These are phyloP conservation scores for Aethionema arabicum DNA, from an alignment of 345 rosid genomes.

Conservation along the genomic window DNA sequence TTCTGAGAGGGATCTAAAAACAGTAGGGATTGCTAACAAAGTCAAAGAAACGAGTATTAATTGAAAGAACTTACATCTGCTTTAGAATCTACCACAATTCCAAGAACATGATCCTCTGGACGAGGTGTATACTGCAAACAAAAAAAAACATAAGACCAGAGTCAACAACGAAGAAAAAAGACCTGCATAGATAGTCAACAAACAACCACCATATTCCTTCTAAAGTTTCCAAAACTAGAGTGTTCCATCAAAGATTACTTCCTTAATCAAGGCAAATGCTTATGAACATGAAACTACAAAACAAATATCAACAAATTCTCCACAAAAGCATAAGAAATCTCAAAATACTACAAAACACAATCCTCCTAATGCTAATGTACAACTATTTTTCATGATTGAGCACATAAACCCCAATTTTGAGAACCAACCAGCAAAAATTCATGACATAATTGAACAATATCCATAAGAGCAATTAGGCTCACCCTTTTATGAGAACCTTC, in stretches of 20 bases:
- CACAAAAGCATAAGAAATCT: neutral
- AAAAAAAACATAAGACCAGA: slow-evolving; percentile 19
- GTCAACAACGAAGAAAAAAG: slow-evolving; percentile 24
- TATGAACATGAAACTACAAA: neutral
- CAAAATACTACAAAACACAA: neutral
- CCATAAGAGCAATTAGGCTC: slow-evolving; percentile 20
- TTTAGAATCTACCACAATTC: slow-evolving; percentile 74
- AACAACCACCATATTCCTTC: neutral
- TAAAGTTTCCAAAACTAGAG: neutral
- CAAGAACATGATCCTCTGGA: slow-evolving; percentile 71
- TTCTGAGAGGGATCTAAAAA: slow-evolving; percentile 2
- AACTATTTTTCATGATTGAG: neutral
- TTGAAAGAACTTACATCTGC: slow-evolving; percentile 60
- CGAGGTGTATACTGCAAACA: slow-evolving; percentile 67
- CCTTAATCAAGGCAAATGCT: neutral
- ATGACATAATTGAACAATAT: neutral
- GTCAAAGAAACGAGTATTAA: neutral
- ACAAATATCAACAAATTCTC: neutral
- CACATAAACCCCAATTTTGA: neutral
- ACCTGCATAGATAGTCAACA: slow-evolving; percentile 7
- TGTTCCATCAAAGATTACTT: neutral
- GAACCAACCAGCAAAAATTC: slow-evolving; percentile 5
- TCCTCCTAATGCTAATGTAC: neutral
- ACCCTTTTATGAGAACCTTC: slow-evolving; percentile 90
- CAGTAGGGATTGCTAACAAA: neutral